Evolutionary conservation across 257 asterid species (phyloP).

Genomic region (Lycium barbarum): DNA sequence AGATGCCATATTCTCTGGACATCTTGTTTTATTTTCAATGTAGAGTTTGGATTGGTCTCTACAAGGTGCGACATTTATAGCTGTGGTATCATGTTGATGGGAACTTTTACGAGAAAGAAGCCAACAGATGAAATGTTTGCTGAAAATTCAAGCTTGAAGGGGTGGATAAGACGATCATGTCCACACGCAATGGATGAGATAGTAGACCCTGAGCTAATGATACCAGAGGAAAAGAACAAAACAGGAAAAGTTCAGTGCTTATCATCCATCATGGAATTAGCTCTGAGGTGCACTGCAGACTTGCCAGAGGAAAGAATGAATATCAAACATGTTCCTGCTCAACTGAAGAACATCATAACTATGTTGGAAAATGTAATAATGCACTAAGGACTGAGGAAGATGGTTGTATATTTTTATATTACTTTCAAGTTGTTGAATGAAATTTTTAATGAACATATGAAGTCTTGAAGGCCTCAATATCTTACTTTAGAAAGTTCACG

Average conservation of each 20-base stretch:
- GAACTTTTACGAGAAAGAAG: constrained; percentile 44
- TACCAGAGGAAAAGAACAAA: constrained; percentile 3
- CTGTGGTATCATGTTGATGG: constrained; percentile 53
- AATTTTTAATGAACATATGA: neutral
- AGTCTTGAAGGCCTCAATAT: neutral
- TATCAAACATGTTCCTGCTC: constrained; percentile 39
- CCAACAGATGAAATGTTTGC: constrained; percentile 46
- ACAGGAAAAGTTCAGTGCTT: constrained; percentile 29
- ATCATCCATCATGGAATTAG: constrained; percentile 42
- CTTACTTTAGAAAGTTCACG: neutral
- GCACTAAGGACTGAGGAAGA: constrained; percentile 4
- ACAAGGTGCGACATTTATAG: constrained; percentile 53
- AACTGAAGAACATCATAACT: constrained; percentile 38
- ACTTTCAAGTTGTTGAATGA: neutral
- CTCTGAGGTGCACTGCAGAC: constrained; percentile 46
- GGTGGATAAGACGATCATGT: constrained; percentile 40
- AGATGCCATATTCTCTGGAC: neutral
- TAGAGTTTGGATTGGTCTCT: constrained; percentile 58
- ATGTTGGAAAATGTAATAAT: constrained; percentile 22
- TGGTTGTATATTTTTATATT: neutral
- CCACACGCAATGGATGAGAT: constrained; percentile 20
- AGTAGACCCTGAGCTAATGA: constrained; percentile 40
- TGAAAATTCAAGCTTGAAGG: constrained; percentile 40
- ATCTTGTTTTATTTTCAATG: neutral
- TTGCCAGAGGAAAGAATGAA: constrained; percentile 43